Percentiles rank a stretch among this genome's conserved stretches.
Conservation (phyloP, 169 alveolate genomes). For the Babesia ovis region DNA sequence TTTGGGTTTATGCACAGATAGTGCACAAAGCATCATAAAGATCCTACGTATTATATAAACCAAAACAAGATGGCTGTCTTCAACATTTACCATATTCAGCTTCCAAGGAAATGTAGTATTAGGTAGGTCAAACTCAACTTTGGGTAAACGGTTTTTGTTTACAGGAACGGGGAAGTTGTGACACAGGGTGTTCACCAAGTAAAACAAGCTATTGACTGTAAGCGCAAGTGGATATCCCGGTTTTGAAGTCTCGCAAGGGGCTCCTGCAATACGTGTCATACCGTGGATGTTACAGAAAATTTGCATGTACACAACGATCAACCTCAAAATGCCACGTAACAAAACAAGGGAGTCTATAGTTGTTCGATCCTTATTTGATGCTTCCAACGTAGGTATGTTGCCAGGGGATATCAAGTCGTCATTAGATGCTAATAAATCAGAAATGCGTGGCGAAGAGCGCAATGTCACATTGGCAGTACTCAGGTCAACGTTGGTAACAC, state of each 20-base stretch:
- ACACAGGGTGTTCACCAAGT: constrained; percentile 41
- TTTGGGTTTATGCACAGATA: constrained; percentile 26
- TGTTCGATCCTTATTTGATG: constrained; percentile 4
- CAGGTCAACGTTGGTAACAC: constrained; percentile 25
- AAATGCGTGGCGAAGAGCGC: constrained; percentile 13
- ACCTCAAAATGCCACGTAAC: constrained; percentile 16
- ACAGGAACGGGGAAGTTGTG: constrained; percentile 60
- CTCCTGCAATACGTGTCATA: constrained; percentile 11
- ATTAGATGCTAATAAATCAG: constrained; percentile 2
- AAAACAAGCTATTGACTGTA: constrained; percentile 31
- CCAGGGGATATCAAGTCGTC: constrained; percentile 3
- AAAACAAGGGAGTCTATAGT: constrained; percentile 2
- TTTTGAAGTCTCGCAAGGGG: constrained; percentile 7
- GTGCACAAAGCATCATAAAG: constrained; percentile 34
- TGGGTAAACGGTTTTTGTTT: not conserved
- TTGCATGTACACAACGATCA: constrained; percentile 45
- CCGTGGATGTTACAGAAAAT: constrained; percentile 55
- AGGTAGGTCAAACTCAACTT: constrained; percentile 28
- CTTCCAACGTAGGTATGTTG: not conserved
- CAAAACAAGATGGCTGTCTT: constrained; percentile 32
- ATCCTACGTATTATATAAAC: constrained; percentile 31
- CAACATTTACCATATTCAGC: constrained; percentile 40
- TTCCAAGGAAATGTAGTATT: constrained; percentile 48
- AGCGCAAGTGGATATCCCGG: constrained; percentile 49
- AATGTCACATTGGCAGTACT: constrained; percentile 8